Evolutionary conservation across 371 early-diverging fungal genomes (phyloP).

Genomic region (Lichtheimia corymbifera): DNA sequence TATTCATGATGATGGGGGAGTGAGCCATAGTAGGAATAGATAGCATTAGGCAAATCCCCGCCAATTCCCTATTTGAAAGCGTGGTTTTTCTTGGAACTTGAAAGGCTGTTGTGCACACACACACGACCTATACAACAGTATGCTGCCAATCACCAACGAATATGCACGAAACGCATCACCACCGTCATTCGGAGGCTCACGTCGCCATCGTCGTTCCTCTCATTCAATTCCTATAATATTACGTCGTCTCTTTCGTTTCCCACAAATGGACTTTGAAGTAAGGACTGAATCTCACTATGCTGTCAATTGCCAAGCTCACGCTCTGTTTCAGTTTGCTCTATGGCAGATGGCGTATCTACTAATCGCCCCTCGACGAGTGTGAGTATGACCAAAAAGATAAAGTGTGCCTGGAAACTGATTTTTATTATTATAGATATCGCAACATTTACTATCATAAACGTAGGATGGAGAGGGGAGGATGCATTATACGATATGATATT

Average conservation of each 20-base stretch:
- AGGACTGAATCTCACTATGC: not conserved
- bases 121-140: too few relatives aligned
- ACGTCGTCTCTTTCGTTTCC: constrained; percentile 68
- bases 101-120: too few relatives aligned
- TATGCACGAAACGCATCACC: constrained; percentile 12
- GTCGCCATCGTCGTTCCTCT: constrained; percentile 22
- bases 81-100: too few relatives aligned
- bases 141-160: constrained; percentile 20
- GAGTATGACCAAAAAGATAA: constrained; percentile 27
- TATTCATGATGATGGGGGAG: too few relatives aligned
- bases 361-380: constrained; percentile 86
- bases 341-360: constrained; percentile 92
- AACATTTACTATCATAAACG: constrained; percentile 94
- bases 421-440: constrained; percentile 61
- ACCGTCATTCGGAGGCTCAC: constrained; percentile 16
- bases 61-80: too few relatives aligned
- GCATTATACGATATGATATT: not conserved
- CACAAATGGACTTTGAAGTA: constrained; percentile 88
- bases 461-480: constrained; percentile 32
- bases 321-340: constrained; percentile 66
- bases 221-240: constrained; percentile 35
- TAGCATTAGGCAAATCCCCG: too few relatives aligned
- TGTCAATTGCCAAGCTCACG: not conserved
- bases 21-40: too few relatives aligned
- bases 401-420: not conserved